Evolutionary conservation across 106 monocot species (phyloP).

Genomic region (Phalaenopsis aphrodite): DNA sequence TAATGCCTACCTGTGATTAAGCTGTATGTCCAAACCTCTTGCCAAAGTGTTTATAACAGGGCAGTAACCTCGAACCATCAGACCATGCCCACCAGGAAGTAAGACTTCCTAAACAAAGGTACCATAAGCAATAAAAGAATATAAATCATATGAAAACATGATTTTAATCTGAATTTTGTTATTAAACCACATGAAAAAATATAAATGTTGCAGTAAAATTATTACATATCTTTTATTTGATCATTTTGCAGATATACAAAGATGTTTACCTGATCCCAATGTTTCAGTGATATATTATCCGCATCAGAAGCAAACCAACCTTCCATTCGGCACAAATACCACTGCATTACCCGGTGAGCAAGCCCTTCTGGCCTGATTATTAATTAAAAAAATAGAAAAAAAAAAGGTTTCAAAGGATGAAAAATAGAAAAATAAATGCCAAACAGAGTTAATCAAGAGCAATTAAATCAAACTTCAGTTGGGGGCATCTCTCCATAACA

Average conservation of each 20-base stretch:
- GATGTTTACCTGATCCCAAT: constrained; percentile 79
- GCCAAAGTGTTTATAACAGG: constrained; percentile 91
- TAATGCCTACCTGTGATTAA: constrained; percentile 47
- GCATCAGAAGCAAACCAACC: constrained; percentile 99
- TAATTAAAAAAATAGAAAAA: not conserved
- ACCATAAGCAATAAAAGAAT: not conserved
- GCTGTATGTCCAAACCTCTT: constrained; percentile 79
- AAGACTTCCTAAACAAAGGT: constrained; percentile 54
- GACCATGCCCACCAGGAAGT: constrained; percentile 94
- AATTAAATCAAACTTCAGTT: constrained; percentile 40
- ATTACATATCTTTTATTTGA: no score
- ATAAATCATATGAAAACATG: no score
- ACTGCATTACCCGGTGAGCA: constrained; percentile 68
- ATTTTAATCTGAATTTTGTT: no score
- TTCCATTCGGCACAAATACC: constrained; percentile 98
- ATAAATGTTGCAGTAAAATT: no score
- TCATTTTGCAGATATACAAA: not conserved
- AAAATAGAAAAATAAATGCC: not conserved
- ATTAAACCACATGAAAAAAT: no score
- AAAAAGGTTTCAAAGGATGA: not conserved
- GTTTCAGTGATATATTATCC: constrained; percentile 65
- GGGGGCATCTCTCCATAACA: constrained; percentile 59
- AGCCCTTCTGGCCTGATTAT: constrained; percentile 69
- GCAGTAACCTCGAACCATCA: constrained; percentile 90
- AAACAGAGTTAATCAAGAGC: not conserved